These are phyloP conservation scores for Moringa oleifera DNA, from an alignment of 345 rosid genomes.

Conservation along the genomic window DNA sequence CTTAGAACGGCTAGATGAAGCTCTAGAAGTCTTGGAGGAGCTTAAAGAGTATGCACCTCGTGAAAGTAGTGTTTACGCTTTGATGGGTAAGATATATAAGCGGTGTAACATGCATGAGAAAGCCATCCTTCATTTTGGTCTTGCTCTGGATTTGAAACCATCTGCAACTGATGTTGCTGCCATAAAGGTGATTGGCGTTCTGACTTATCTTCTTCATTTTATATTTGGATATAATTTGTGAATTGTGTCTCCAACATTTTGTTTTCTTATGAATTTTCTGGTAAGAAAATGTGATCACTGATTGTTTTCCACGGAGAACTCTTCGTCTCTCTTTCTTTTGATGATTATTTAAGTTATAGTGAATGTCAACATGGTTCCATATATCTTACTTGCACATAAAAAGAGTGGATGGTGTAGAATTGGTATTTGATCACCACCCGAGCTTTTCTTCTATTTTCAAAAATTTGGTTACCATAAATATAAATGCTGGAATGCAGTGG, in stretches of 20 bases:
- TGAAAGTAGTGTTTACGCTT: constrained; percentile 88
- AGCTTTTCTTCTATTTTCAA: no score
- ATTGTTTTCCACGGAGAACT: neutral
- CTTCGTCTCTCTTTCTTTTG: no score
- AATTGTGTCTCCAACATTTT: neutral
- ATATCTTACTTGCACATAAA: neutral
- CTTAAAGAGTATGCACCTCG: constrained; percentile 90
- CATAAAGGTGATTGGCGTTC: constrained; percentile 59
- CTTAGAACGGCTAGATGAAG: constrained; percentile 78
- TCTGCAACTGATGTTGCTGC: constrained; percentile 87
- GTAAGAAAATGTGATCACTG: neutral
- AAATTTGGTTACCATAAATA: no score
- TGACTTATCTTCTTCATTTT: neutral
- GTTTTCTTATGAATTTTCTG: constrained; percentile 1
- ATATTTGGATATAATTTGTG: neutral
- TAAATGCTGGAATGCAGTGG: neutral
- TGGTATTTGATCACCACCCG: neutral
- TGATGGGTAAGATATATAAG: constrained; percentile 91
- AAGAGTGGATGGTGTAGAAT: neutral
- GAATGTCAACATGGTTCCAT: neutral
- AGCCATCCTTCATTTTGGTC: constrained; percentile 92
- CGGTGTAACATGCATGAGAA: constrained; percentile 68
- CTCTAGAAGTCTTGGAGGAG: constrained; percentile 85
- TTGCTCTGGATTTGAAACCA: constrained; percentile 96
- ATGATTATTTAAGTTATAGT: neutral